Evolutionary conservation across 768 basidiomycete genomes (phyloP), one percentile per base, ranked within the genome.

Genomic region (Rubroboletus satanas): DNA sequence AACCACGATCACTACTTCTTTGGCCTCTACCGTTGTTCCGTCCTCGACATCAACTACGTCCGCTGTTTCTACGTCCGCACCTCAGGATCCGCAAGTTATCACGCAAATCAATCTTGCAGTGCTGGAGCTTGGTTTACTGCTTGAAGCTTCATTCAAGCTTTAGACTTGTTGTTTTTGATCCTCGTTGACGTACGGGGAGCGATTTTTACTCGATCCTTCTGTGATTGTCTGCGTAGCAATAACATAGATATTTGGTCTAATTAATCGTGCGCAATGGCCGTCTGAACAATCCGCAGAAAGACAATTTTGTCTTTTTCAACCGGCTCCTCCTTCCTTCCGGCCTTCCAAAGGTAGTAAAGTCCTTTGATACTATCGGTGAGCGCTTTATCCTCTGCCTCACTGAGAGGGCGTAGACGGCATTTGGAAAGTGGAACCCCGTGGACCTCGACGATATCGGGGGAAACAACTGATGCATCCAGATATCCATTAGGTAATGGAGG

Each of bases 271-370:
- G 52, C 37, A 51, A 71, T 54, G 18, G 72, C 72, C 5, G 67
- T 62, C 52, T 55, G 69, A 43, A 76, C 75, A 46, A 72, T 65
- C 47, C 60, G 64, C 50, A 76, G 54, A 61, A 76, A 76, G 41
- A 51, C 42, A n/a, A 51, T 62, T 28, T 55, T 66, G 35, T 64
- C 68, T 21, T 63, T 64, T 26, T 59, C 65, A 9, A 56, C 62
- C 0, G 48, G 38, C 29, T 57, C 55, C 18, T 53, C 65, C 48
- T 54, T 60, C 45, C 67, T 72, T 29, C 75, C 70, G 10, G 75
- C 62, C 63, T 71, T 80, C 86, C 87, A 88, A 21, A 88, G 75
- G 29, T 66, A 72, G 66, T 81, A 87, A 38, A 89, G 65, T 2
- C 82, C 79, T 55, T 73, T 76, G 46, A 87, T 77, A 32, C 79